Evolutionary conservation across 2,329 filamentous ascomycete genomes (phyloP).

Genomic region (Chaetoscypha palmicola): DNA sequence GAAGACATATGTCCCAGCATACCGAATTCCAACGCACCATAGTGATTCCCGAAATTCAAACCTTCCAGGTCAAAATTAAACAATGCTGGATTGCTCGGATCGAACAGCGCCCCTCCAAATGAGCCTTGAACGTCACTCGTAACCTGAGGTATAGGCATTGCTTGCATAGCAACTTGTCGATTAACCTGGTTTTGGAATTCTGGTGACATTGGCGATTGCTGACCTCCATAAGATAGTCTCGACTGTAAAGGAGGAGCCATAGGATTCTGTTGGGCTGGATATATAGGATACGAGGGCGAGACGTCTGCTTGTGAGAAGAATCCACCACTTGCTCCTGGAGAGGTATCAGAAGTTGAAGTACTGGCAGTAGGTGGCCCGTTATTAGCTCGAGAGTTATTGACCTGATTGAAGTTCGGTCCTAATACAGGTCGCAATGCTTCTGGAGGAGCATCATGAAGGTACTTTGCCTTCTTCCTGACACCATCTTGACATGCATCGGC

Average conservation of each 20-base stretch:
- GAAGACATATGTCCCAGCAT: slow-evolving; percentile 96
- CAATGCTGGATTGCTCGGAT: slow-evolving; percentile 82
- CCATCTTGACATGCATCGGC: slow-evolving; percentile 92
- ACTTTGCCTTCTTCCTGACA: slow-evolving; percentile 97
- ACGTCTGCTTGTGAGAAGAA: slow-evolving; percentile 30
- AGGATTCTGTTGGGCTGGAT: slow-evolving; percentile 40
- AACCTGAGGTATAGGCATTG: slow-evolving; percentile 34
- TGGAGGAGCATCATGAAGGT: slow-evolving; percentile 89
- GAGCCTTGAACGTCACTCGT: slow-evolving; percentile 39
- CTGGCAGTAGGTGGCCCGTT: slow-evolving; percentile 17
- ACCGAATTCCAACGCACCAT: slow-evolving; percentile 89
- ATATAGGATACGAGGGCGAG: slow-evolving; percentile 28
- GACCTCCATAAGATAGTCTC: slow-evolving; percentile 51
- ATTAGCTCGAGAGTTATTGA: slow-evolving; percentile 40
- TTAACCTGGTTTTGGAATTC: slow-evolving; percentile 54
- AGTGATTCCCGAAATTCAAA: slow-evolving; percentile 92
- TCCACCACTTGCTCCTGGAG: slow-evolving; percentile 20
- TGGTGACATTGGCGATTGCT: slow-evolving; percentile 69
- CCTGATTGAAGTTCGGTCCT: slow-evolving; percentile 59
- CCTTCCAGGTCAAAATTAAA: slow-evolving; percentile 96
- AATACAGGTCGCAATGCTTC: slow-evolving; percentile 85
- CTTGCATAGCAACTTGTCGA: slow-evolving; percentile 40
- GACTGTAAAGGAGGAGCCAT: slow-evolving; percentile 46
- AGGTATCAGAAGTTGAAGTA: slow-evolving; percentile 26
- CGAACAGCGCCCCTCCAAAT: slow-evolving; percentile 62